A percentile compares a stretch with the other conserved stretches of the same genome.
These are phyloP conservation scores for Rhizoclosmatium sp. DNA, from an alignment of 192 early-diverging fungal genomes.

Conservation along the genomic window DNA sequence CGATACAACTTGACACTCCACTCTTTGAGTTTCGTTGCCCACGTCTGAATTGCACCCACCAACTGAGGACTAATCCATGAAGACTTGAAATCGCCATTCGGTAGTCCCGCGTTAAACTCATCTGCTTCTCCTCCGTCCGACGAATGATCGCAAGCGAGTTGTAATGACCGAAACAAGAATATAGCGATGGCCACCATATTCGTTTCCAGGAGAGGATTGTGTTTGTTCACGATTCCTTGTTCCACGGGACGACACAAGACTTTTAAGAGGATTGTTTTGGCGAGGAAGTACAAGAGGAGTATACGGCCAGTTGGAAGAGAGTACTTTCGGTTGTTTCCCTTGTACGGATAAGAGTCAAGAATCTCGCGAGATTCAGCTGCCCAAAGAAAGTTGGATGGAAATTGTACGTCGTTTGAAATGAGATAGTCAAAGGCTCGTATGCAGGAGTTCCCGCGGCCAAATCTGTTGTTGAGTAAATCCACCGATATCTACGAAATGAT, in stretches of 20 bases:
- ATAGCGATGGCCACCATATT: conserved; percentile 11
- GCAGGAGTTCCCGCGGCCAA: neutral
- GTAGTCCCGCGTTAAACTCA: conserved; percentile 17
- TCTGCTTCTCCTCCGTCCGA: neutral
- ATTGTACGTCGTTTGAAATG: neutral
- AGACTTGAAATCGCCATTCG: conserved; percentile 19
- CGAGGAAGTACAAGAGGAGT: conserved; percentile 17
- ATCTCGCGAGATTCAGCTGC: conserved; percentile 5
- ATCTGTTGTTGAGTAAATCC: neutral
- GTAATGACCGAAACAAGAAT: conserved; percentile 27
- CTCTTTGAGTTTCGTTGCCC: conserved; percentile 5
- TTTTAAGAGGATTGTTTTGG: conserved; percentile 19
- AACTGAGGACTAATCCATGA: conserved; percentile 15
- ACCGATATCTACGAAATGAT: conserved; percentile 1
- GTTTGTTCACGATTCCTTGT: conserved; percentile 12
- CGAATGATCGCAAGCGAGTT: conserved; percentile 19
- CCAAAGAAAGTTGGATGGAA: conserved; percentile 15
- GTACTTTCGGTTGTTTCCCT: neutral
- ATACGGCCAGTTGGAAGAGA: neutral
- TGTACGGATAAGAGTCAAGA: neutral
- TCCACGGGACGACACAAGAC: conserved; percentile 17
- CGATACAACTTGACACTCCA: neutral
- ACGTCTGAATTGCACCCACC: conserved; percentile 26
- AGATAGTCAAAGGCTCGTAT: conserved; percentile 21
- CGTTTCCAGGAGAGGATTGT: conserved; percentile 20